These are phyloP conservation scores for Mortierella sp. DNA, from an alignment of 371 early-diverging fungal genomes.

Conservation along the genomic window DNA sequence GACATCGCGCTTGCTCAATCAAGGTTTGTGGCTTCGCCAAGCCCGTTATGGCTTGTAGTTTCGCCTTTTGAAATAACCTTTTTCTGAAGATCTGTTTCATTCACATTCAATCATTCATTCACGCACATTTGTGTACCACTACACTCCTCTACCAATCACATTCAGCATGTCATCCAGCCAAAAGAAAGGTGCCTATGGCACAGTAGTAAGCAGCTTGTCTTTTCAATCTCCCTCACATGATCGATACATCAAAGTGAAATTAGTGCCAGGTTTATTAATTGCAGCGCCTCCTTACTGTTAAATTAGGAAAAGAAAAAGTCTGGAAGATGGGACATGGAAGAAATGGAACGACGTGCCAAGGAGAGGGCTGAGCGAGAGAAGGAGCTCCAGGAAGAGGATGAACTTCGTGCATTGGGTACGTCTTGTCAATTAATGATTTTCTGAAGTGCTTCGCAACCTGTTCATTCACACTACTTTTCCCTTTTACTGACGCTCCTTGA, in stretches of 20 bases:
- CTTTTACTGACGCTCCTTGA: neutral
- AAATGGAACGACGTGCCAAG: slow-evolving; percentile 70
- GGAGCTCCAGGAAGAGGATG: slow-evolving; percentile 57
- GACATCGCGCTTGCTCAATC: too few species aligned
- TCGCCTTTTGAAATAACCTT: neutral
- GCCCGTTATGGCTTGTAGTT: neutral
- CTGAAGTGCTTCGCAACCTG: too few species aligned
- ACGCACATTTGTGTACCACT: neutral
- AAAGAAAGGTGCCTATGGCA: slow-evolving; percentile 48
- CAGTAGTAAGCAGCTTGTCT: slow-evolving; percentile 20
- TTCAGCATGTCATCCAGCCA: slow-evolving; percentile 22
- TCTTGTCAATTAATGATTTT: neutral
- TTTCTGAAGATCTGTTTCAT: neutral
- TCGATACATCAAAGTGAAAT: too few species aligned
- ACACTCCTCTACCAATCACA: neutral
- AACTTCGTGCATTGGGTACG: slow-evolving; percentile 49
- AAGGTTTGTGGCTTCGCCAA: neutral
- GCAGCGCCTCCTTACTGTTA: neutral
- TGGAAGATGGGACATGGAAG: slow-evolving; percentile 73
- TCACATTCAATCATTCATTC: too few species aligned
- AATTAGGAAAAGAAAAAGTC: slow-evolving; percentile 35
- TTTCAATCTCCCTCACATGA: neutral
- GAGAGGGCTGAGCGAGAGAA: slow-evolving; percentile 64
- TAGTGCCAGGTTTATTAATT: too few species aligned
- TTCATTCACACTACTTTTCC: neutral